Conservation (phyloP, 371 early-diverging fungal species). For the Apophysomyces variabilis region DNA sequence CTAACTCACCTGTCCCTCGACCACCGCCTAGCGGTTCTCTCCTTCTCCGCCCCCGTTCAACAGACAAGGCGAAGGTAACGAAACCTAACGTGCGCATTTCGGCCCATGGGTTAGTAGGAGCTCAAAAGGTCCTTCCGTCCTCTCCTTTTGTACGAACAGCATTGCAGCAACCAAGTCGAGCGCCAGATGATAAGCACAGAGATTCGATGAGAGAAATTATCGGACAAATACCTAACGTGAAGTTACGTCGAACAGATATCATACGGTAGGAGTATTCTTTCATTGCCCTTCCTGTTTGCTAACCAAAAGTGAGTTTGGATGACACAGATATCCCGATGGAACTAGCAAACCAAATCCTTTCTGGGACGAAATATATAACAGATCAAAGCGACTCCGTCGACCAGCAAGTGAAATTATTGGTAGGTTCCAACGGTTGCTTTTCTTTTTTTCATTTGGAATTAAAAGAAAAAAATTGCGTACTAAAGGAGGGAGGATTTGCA, state of each 20-base stretch:
- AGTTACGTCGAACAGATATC: slow-evolving; percentile 21
- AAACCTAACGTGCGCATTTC: background rate
- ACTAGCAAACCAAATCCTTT: slow-evolving; percentile 20
- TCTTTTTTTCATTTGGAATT: background rate
- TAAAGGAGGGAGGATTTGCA: background rate
- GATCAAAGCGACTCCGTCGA: slow-evolving; percentile 1
- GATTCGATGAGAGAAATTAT: slow-evolving; percentile 19
- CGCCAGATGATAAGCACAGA: slow-evolving; percentile 16
- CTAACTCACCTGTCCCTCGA: background rate
- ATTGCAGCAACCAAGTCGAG: background rate
- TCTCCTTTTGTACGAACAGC: background rate
- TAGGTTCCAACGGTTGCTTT: background rate
- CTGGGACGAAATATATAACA: slow-evolving; percentile 23
- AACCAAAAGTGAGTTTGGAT: background rate
- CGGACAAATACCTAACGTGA: slow-evolving; percentile 16
- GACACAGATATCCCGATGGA: slow-evolving; percentile 18
- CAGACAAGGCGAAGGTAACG: background rate
- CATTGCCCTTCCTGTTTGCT: background rate
- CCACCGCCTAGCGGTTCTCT: background rate
- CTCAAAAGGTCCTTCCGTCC: background rate
- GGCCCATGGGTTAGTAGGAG: background rate
- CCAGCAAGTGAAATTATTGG: background rate
- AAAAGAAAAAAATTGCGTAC: background rate
- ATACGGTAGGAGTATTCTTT: slow-evolving; percentile 8
- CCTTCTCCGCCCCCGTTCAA: background rate